These are phyloP conservation scores for Lodderomyces margitis DNA, from an alignment of 1,139 yeast genomes.

Conservation along the genomic window DNA sequence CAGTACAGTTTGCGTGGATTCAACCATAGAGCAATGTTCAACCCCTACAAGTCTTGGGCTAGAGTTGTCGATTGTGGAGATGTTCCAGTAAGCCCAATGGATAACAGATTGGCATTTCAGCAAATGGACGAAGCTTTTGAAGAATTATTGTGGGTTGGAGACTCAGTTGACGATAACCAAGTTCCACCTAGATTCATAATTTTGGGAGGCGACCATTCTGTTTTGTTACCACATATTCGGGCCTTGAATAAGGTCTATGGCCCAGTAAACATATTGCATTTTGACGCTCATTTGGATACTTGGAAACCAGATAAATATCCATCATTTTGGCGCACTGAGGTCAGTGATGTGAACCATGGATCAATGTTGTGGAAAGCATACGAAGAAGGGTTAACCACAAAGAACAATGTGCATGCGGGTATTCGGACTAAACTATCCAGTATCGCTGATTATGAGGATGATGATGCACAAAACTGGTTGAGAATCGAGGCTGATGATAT, in stretches of 20 bases:
- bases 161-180: constrained; percentile 21
- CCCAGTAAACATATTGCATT: constrained; percentile 65
- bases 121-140: constrained; percentile 72
- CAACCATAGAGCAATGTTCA: constrained; percentile 61
- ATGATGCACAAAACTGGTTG: constrained; percentile 59
- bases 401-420: constrained; percentile 67
- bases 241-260: constrained; percentile 61
- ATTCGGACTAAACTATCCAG: constrained; percentile 68
- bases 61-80: constrained; percentile 75
- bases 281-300: constrained; percentile 78
- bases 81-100: constrained; percentile 77
- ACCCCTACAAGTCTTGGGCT: constrained; percentile 71
- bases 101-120: constrained; percentile 61
- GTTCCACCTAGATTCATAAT: constrained; percentile 63
- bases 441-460: constrained; percentile 60
- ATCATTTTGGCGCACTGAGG: constrained; percentile 66
- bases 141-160: constrained; percentile 40
- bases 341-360: constrained; percentile 69
- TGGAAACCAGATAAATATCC: constrained; percentile 73
- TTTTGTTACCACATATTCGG: constrained; percentile 66
- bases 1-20: constrained; percentile 66
- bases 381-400: constrained; percentile 60
- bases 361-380: constrained; percentile 80
- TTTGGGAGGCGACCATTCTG: constrained; percentile 78
- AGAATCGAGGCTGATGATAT: constrained; percentile 70